Conservation (phyloP, 768 basidiomycete genomes). For the Tulasnella sp. region DNA sequence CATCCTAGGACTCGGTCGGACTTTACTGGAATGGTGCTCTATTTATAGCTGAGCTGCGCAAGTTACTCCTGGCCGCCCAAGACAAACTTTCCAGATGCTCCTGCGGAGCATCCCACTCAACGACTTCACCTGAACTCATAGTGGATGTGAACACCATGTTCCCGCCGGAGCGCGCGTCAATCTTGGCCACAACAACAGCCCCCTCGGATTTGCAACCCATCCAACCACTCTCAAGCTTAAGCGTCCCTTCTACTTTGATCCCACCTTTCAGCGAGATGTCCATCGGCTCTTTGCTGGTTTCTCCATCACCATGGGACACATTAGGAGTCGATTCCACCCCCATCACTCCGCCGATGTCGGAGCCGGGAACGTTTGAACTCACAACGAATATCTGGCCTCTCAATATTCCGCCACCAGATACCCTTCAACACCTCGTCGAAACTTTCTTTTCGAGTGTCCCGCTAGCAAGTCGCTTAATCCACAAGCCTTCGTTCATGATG, state of each 20-base stretch:
- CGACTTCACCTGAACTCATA: background rate
- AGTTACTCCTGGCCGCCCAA: background rate
- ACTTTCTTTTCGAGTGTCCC: constrained; percentile 24
- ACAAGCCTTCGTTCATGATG: constrained; percentile 26
- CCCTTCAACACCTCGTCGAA: constrained; percentile 25
- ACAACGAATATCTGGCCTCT: constrained; percentile 17
- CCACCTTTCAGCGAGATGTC: background rate
- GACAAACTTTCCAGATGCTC: background rate
- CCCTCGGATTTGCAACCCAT: background rate
- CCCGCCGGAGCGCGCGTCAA: background rate
- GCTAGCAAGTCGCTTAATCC: constrained; percentile 19
- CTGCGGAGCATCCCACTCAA: background rate
- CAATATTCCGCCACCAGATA: constrained; percentile 20
- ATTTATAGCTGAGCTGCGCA: constrained; percentile 12
- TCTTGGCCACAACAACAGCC: background rate
- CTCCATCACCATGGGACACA: background rate
- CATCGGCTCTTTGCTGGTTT: background rate
- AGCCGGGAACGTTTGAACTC: background rate
- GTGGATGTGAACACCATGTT: background rate
- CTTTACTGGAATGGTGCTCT: background rate
- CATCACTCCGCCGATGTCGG: background rate
- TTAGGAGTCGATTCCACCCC: background rate
- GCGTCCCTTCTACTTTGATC: background rate
- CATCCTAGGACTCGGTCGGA: background rate
- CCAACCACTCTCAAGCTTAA: background rate